Conservation (phyloP, 2,329 filamentous ascomycete genomes). For the Sporothrix pallida region DNA sequence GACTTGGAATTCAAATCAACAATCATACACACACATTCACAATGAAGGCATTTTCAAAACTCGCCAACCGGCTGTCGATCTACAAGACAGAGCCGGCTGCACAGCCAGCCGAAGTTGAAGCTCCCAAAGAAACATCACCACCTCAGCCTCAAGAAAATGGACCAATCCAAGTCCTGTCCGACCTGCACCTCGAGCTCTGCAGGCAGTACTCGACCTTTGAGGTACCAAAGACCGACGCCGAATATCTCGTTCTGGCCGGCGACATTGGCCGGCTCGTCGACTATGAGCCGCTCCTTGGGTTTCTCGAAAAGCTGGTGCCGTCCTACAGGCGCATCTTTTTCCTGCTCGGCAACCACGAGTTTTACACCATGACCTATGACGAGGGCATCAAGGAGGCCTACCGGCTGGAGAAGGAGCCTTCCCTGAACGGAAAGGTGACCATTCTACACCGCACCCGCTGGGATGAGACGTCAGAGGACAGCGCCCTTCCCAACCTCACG, state of each 20-base stretch:
- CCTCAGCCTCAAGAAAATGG: not conserved
- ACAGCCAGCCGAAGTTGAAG: no score
- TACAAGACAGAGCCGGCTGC: not conserved
- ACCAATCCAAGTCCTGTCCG: conserved; percentile 57
- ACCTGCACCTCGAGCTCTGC: conserved; percentile 59
- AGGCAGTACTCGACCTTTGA: conserved; percentile 29
- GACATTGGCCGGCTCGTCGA: conserved; percentile 59
- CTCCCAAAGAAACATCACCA: not conserved
- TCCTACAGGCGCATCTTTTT: conserved; percentile 58
- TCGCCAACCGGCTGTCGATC: conserved; percentile 17
- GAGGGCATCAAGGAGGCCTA: conserved; percentile 8
- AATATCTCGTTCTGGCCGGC: conserved; percentile 61
- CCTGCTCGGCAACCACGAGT: conserved; percentile 63
- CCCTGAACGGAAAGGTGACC: not conserved
- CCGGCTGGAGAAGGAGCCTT: conserved; percentile 28
- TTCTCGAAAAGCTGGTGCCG: conserved; percentile 54
- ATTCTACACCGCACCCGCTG: conserved; percentile 27
- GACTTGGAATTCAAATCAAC: no score
- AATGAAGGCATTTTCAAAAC: conserved; percentile 13
- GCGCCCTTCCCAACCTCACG: conserved; percentile 26
- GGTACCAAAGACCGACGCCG: conserved; percentile 46
- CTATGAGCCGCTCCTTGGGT: conserved; percentile 46
- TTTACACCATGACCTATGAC: conserved; percentile 45
- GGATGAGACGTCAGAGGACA: not conserved
- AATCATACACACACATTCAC: not conserved